Base-by-base conservation (phyloP, 257 asterid genomes). In the Eustoma russellianum region DNA sequence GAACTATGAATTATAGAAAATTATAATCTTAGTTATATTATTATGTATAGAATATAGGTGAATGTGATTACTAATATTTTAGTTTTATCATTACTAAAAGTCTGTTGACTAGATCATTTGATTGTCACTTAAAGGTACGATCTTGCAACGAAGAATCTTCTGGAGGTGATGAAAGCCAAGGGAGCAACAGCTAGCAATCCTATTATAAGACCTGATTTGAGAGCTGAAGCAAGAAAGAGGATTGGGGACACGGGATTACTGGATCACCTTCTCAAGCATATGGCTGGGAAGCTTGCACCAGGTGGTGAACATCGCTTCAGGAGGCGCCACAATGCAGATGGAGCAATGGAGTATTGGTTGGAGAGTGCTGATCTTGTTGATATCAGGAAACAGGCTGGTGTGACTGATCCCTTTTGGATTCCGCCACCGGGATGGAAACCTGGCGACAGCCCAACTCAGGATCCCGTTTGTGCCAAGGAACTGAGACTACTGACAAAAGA, bases 291-390 rank as follows among this genome's bases (percentile, higher is more conserved):
- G 73, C 69, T 82, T 64, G 94, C 97, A 30, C 98, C 98, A 2
- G 86, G 88, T 3, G 86, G 83, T 13, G 56, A 66, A 17, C 81
- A 70, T 52, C 65, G 97, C 49, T 89, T 89, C 70, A 63, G 97
- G 60, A 60, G 97, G 63, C 64, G 97, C 67, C 95, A 89, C 77
- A 83, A 89, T 69, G 88, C 95, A 4, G 96, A 87, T 18, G 98
- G 98, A 30, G 94, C 95, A 40, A 91, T 91, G 97, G 94, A 91
- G 79, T 91, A 91, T 68, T 91, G 98, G 98, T 57, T 91, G 74
- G 98, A 91, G 70, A 73, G 70, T 77, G 93, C 98, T 67, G 81
- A 82, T 57, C 85, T 91, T 52, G 86, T 84, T 33, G 65, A 73
- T 58, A 62, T 85, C 33, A 77, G 98, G 62, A 84, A 52, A 61